Evolutionary conservation across 2,329 filamentous ascomycete species (phyloP).

Genomic region (Clonostachys rhizophaga): DNA sequence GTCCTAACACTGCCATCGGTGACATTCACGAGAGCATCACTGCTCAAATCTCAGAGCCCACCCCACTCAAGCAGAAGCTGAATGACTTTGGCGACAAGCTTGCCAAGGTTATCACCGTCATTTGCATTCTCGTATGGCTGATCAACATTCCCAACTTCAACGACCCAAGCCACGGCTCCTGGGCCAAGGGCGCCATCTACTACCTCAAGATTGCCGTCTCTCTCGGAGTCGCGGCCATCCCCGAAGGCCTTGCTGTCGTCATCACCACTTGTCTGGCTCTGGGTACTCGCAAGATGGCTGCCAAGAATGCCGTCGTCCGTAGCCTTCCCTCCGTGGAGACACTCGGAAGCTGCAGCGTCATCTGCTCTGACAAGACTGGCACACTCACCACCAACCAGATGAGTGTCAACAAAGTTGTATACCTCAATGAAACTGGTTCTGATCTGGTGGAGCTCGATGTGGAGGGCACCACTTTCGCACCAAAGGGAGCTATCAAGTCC

Average conservation of each 20-base stretch:
- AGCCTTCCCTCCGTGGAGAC: conserved; percentile 97
- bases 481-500: conserved; percentile 67
- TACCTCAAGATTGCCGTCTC: conserved; percentile 99
- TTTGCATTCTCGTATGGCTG: conserved; percentile 94
- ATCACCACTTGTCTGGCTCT: conserved; percentile 98
- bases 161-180: conserved; percentile 87
- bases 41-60: conserved; percentile 95
- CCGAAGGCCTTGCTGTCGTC: conserved; percentile 93
- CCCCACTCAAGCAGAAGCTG: conserved; percentile 95
- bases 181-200: conserved; percentile 97
- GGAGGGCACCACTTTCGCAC: conserved; percentile 88
- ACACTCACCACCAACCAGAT: conserved; percentile 98
- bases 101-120: conserved; percentile 96
- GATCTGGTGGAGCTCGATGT: conserved; percentile 83
- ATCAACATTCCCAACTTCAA: conserved; percentile 98
- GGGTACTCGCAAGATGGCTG: conserved; percentile 97
- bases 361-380: conserved; percentile 99
- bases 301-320: conserved; percentile 95
- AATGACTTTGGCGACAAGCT: conserved; percentile 96
- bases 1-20: conserved; percentile 87
- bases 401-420: conserved; percentile 92
- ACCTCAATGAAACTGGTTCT: conserved; percentile 68
- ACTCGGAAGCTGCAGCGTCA: conserved; percentile 96
- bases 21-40: conserved; percentile 99
- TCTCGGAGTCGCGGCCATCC: conserved; percentile 94